Evolutionary conservation across 1,284 basidiomycete genomes (phyloP).

Genomic region (Caloboletus inedulis): DNA sequence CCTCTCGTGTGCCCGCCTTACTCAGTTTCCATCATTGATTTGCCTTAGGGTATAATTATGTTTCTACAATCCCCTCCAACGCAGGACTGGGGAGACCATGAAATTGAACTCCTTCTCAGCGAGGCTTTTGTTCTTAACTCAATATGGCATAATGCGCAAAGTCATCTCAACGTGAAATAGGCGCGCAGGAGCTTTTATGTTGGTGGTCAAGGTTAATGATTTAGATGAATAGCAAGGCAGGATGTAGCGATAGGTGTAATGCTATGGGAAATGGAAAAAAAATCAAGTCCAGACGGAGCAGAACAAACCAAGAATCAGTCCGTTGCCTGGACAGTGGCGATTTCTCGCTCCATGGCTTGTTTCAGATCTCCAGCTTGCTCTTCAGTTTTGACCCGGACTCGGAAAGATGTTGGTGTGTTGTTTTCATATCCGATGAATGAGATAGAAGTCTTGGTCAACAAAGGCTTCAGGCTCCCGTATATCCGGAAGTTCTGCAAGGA

Average conservation of each 20-base stretch:
- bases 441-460: slow-evolving; percentile 48
- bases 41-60: slow-evolving; percentile 90
- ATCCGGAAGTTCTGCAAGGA: slow-evolving; percentile 63
- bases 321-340: slow-evolving; percentile 44
- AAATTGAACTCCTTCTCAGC: slow-evolving; percentile 91
- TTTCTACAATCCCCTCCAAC: slow-evolving; percentile 96
- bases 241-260: slow-evolving; percentile 29
- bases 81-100: slow-evolving; percentile 92
- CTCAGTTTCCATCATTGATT: slow-evolving; percentile 9
- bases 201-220: background rate
- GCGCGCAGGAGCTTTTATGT: background rate
- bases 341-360: slow-evolving; percentile 61
- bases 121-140: slow-evolving; percentile 95
- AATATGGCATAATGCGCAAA: slow-evolving; percentile 93
- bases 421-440: slow-evolving; percentile 70
- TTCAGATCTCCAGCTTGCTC: slow-evolving; percentile 58
- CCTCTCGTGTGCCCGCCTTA: background rate
- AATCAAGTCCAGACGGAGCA: background rate
- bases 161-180: slow-evolving; percentile 67
- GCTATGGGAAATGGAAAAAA: slow-evolving; percentile 17
- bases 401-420: slow-evolving; percentile 56
- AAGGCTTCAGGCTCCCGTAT: slow-evolving; percentile 52
- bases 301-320: slow-evolving; percentile 11
- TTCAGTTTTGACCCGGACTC: slow-evolving; percentile 61
- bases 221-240: slow-evolving; percentile 16